A percentile compares a stretch with the other conserved stretches of the same genome.
These are phyloP conservation scores for Babesia divergens DNA, from an alignment of 169 alveolate species.

Conservation along the genomic window DNA sequence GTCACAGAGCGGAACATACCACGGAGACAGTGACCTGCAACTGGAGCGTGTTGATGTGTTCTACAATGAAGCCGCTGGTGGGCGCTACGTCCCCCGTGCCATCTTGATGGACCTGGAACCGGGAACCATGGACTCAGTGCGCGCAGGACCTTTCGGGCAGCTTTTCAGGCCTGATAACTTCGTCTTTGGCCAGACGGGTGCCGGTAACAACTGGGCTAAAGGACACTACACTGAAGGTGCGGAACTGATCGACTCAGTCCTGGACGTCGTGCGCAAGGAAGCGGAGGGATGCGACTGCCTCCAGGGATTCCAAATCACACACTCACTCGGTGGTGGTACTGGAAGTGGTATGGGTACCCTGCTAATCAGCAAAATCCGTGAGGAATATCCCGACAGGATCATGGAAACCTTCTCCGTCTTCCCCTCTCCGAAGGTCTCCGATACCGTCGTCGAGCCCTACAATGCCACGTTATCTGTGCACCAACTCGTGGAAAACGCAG, in stretches of 20 bases:
- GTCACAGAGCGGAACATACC: conserved; percentile 92
- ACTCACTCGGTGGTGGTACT: conserved; percentile 99
- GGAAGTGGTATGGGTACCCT: conserved; percentile 99
- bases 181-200: conserved; percentile 98
- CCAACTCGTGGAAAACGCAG: conserved; percentile 96
- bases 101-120: conserved; percentile 98
- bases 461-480: conserved; percentile 97
- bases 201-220: conserved; percentile 99
- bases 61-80: conserved; percentile 97
- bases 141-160: conserved; percentile 97
- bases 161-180: conserved; percentile 98
- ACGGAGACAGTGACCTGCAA: conserved; percentile 95
- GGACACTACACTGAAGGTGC: conserved; percentile 99
- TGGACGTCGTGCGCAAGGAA: conserved; percentile 98
- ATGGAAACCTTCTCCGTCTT: conserved; percentile 97
- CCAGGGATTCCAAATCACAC: conserved; percentile 97
- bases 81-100: conserved; percentile 98
- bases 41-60: conserved; percentile 94
- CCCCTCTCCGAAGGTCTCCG: conserved; percentile 98
- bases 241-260: conserved; percentile 95
- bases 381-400: conserved; percentile 97
- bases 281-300: conserved; percentile 98
- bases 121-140: conserved; percentile 98
- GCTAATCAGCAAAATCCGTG: conserved; percentile 94
- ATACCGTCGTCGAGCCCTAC: conserved; percentile 98